These are phyloP conservation scores for Penicillium samsonianum DNA, from an alignment of 495 filamentous ascomycete genomes.

Conservation along the genomic window DNA sequence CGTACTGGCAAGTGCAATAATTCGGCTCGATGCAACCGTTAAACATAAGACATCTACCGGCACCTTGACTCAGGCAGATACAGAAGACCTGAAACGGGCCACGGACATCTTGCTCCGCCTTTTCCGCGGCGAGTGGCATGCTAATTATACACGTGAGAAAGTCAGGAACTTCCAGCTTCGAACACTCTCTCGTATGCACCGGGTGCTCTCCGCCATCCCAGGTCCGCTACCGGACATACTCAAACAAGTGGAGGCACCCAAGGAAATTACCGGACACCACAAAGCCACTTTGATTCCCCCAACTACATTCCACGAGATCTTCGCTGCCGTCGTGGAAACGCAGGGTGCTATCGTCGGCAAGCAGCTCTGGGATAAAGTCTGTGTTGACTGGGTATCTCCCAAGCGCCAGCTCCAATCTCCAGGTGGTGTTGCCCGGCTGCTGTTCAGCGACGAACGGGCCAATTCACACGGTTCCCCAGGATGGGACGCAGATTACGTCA, in stretches of 20 bases:
- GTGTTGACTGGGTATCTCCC: conserved; percentile 31
- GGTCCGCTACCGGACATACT: conserved; percentile 27
- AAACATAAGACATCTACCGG: conserved; percentile 11
- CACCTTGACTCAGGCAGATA: conserved; percentile 3
- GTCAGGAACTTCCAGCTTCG: conserved; percentile 30
- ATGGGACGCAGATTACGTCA: conserved; percentile 34
- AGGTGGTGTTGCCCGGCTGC: conserved; percentile 35
- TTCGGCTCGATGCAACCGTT: conserved; percentile 37
- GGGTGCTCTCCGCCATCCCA: conserved; percentile 32
- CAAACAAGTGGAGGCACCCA: conserved; percentile 21
- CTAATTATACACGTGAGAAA: conserved; percentile 22
- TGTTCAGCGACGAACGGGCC: conserved; percentile 27
- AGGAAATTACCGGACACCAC: conserved; percentile 15
- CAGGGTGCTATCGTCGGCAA: conserved; percentile 45
- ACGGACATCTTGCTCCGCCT: conserved; percentile 37
- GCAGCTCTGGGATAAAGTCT: conserved; percentile 47
- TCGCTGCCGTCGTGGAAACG: conserved; percentile 49
- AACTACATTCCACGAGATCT: conserved; percentile 48
- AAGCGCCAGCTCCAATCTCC: conserved; percentile 24
- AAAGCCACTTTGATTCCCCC: conserved; percentile 33
- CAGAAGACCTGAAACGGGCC: conserved; percentile 21
- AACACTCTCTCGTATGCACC: conserved; percentile 30
- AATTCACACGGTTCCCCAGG: conserved; percentile 27
- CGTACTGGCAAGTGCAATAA: conserved; percentile 43
- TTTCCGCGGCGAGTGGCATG: conserved; percentile 33